phyloP scores from a whole-genome alignment of 1,139 yeast species.

The Magnusiomyces tetraspermus region DNA sequence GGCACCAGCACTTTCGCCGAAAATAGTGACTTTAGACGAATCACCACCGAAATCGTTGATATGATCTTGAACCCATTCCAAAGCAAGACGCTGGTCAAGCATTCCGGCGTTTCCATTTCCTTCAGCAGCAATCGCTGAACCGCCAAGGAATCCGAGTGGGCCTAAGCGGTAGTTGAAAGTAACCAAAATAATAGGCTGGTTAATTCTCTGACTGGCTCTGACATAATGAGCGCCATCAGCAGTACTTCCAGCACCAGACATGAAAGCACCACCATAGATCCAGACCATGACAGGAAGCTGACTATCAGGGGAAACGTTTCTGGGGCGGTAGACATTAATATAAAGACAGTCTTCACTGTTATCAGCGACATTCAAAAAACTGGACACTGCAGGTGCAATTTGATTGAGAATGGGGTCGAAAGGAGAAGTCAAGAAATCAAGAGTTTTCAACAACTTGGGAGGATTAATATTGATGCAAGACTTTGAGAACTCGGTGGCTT shows the following conservation, averaged over 20 bases:
- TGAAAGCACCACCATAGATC: conserved; percentile 35
- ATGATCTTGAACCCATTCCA: conserved; percentile 30
- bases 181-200: conserved; percentile 21
- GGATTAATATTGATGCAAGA: conserved; percentile 9
- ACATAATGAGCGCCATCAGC: conserved; percentile 18
- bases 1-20: conserved; percentile 33
- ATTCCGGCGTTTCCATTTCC: conserved; percentile 24
- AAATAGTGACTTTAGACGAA: conserved; percentile 24
- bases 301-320: conserved; percentile 8
- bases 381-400: neutral
- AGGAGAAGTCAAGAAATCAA: neutral
- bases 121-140: conserved; percentile 16
- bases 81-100: conserved; percentile 28
- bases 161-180: conserved; percentile 25
- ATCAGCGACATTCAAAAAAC: too few species aligned
- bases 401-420: neutral
- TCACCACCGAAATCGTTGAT: conserved; percentile 31
- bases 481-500: conserved; percentile 1
- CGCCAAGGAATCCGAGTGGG: conserved; percentile 27
- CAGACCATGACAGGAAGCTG: conserved; percentile 30
- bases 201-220: conserved; percentile 19
- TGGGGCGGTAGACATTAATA: conserved; percentile 19
- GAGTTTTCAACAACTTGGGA: neutral
- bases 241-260: conserved; percentile 18
- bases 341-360: conserved; percentile 22